Percentiles rank a stretch among this genome's conserved stretches.
Conservation (phyloP, 805 yeast genomes). For the Pichia manshurica region DNA sequence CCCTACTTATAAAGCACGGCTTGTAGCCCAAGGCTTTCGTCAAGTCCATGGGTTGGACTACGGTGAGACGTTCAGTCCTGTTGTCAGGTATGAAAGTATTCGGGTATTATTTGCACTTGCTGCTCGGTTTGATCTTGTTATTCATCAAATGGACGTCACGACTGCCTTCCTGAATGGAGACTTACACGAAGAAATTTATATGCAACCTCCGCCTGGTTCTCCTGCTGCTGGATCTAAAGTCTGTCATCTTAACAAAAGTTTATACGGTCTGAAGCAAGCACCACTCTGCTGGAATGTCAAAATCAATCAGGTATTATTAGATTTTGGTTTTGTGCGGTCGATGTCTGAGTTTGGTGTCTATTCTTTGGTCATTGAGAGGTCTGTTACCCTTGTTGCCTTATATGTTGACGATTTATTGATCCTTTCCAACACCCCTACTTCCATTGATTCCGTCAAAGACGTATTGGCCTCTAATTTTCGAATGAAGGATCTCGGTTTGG, state of each 20-base stretch:
- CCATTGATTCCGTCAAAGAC: neutral
- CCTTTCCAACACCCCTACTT: neutral
- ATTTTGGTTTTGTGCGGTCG: neutral
- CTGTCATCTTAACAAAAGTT: neutral
- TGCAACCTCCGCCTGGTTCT: neutral
- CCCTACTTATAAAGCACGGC: conserved; percentile 2
- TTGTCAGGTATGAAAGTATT: conserved; percentile 7
- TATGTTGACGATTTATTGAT: conserved; percentile 6
- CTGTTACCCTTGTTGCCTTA: neutral
- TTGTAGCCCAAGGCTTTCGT: conserved; percentile 9
- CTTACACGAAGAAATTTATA: conserved; percentile 11
- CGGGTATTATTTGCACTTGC: conserved; percentile 6
- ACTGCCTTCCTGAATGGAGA: conserved; percentile 15
- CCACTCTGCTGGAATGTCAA: neutral
- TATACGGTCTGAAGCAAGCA: conserved; percentile 6
- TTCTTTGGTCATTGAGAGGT: neutral
- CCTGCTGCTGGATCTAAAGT: neutral
- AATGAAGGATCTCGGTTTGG: neutral
- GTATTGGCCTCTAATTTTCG: neutral
- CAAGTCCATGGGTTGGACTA: conserved; percentile 4
- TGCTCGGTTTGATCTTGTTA: conserved; percentile 5
- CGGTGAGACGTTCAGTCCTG: conserved; percentile 3
- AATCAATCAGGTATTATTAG: neutral
- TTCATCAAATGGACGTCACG: conserved; percentile 17
- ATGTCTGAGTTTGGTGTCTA: conserved; percentile 1